Evolutionary conservation across 176 grass and related monocot genomes (phyloP).

Genomic region (Phragmites australis): DNA sequence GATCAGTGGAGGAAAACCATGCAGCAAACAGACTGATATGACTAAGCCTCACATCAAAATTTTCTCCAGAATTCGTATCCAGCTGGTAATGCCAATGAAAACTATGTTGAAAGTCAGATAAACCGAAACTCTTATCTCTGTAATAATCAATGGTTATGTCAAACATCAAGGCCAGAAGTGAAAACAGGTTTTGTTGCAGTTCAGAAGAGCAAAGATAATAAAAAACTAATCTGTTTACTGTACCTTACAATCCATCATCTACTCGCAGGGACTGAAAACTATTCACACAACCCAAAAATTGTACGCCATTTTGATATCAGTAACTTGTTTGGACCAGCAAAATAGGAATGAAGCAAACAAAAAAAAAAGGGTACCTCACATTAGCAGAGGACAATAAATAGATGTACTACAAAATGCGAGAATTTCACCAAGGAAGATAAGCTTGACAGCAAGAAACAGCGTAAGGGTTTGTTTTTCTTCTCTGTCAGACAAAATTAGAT

Average conservation of each 20-base stretch:
- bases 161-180: neutral
- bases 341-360: slow-evolving; percentile 4
- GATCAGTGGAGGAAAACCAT: neutral
- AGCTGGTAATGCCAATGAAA: neutral
- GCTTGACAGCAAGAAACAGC: neutral
- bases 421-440: neutral
- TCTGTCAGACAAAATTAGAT: neutral
- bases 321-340: neutral
- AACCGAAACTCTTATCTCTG: neutral
- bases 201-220: slow-evolving; percentile 13
- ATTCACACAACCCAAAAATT: neutral
- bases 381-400: neutral
- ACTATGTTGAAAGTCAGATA: neutral
- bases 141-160: neutral
- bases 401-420: neutral
- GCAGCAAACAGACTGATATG: slow-evolving; percentile 1
- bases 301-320: neutral
- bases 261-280: neutral
- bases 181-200: neutral
- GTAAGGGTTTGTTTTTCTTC: slow-evolving; percentile 1
- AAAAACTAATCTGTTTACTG: neutral
- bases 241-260: neutral
- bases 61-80: neutral
- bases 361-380: neutral
- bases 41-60: neutral